Conservation (phyloP, 2,329 filamentous ascomycete genomes). For the Pyricularia sp. region DNA sequence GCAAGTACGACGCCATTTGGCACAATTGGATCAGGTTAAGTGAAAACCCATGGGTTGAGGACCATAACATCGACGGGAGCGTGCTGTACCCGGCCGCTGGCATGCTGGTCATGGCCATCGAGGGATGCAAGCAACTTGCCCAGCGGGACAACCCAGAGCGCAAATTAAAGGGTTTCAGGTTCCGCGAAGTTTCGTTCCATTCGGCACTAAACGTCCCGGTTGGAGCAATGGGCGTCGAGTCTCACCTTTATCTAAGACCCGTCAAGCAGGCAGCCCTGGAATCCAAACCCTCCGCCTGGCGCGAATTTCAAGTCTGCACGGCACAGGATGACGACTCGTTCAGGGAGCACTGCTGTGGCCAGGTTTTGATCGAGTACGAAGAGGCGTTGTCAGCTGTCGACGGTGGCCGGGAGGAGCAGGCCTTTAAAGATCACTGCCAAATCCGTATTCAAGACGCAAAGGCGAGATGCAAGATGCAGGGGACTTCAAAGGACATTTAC, state of each 20-base stretch:
- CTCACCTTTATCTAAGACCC: background rate
- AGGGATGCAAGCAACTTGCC: slow-evolving; percentile 16
- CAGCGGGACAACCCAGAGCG: slow-evolving; percentile 19
- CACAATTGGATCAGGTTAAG: slow-evolving; percentile 30
- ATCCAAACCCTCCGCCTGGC: background rate
- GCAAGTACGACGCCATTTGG: slow-evolving; percentile 37
- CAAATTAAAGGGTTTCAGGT: slow-evolving; percentile 4
- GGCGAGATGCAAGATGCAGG: background rate
- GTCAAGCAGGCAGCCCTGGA: background rate
- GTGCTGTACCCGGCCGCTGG: slow-evolving; percentile 21
- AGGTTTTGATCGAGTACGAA: background rate
- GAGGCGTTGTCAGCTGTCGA: background rate
- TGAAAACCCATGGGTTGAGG: slow-evolving; percentile 22
- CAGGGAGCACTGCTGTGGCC: background rate
- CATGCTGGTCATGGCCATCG: slow-evolving; percentile 20
- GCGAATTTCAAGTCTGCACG: background rate
- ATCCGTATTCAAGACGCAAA: slow-evolving; percentile 15
- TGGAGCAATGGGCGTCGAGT: slow-evolving; percentile 11
- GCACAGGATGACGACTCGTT: background rate
- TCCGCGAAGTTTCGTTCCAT: slow-evolving; percentile 12
- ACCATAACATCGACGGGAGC: slow-evolving; percentile 19
- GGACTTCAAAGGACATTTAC: slow-evolving; percentile 20
- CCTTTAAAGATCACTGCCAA: slow-evolving; percentile 23
- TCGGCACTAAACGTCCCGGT: slow-evolving; percentile 14
- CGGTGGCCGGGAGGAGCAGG: background rate